Conservation (phyloP, 805 yeast genomes). For the Ogataea paraovalis region DNA sequence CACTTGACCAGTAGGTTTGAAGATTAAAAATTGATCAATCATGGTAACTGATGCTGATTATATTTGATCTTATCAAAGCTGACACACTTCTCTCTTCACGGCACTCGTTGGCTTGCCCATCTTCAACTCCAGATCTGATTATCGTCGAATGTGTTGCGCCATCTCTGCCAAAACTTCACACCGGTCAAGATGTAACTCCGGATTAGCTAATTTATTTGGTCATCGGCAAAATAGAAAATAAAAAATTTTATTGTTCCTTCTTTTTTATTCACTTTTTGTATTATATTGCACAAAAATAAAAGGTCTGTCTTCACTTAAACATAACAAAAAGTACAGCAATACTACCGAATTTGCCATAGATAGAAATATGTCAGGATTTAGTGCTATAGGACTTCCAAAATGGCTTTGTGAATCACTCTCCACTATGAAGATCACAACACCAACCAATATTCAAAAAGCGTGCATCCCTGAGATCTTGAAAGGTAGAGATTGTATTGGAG, state of each 20-base stretch:
- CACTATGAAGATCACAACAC: constrained; percentile 77
- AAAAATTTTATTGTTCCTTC: not conserved
- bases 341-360: not conserved
- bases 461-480: constrained; percentile 83
- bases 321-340: too few species aligned
- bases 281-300: not conserved
- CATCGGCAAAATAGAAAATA: not conserved
- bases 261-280: not conserved
- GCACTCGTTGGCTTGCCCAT: not conserved
- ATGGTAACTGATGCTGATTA: constrained; percentile 24
- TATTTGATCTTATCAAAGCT: too few species aligned
- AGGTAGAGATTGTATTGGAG: constrained; percentile 94
- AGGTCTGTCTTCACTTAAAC: not conserved
- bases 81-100: not conserved
- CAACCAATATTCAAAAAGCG: constrained; percentile 82
- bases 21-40: constrained; percentile 48
- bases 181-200: not conserved
- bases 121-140: not conserved
- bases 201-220: not conserved
- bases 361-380: constrained; percentile 17
- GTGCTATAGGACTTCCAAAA: constrained; percentile 66
- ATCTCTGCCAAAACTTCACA: not conserved
- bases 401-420: constrained; percentile 82
- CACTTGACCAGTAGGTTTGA: constrained; percentile 51
- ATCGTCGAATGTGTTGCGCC: too few species aligned